phyloP scores from a whole-genome alignment of 495 filamentous ascomycete genomes.

The Bryoglossum gracile region DNA sequence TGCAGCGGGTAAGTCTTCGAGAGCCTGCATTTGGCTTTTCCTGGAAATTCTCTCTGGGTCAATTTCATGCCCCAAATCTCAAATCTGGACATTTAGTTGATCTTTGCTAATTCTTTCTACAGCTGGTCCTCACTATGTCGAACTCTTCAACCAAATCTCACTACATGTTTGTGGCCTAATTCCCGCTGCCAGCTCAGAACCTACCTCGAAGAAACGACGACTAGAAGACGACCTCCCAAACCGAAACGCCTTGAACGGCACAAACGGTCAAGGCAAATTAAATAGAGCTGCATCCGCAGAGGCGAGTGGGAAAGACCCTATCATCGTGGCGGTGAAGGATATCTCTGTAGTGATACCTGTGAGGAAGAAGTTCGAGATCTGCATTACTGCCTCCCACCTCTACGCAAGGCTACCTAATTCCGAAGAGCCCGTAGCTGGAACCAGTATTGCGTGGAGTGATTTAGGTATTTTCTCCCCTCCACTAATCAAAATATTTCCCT shows the following conservation, averaged over 20 bases:
- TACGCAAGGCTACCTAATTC: slow-evolving; percentile 59
- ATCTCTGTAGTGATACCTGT: slow-evolving; percentile 74
- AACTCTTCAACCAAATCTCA: slow-evolving; percentile 49
- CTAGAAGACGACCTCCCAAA: slow-evolving; percentile 36
- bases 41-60: not conserved
- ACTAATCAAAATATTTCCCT: slow-evolving; percentile 13
- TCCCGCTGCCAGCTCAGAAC: slow-evolving; percentile 32
- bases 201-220: slow-evolving; percentile 37
- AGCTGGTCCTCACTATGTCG: slow-evolving; percentile 26
- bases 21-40: not conserved
- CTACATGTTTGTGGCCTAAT: slow-evolving; percentile 37
- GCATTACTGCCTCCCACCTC: slow-evolving; percentile 59
- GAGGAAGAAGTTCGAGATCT: slow-evolving; percentile 84
- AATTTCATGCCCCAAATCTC: not conserved
- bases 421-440: slow-evolving; percentile 58
- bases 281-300: slow-evolving; percentile 1
- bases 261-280: slow-evolving; percentile 11
- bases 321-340: slow-evolving; percentile 58
- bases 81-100: slow-evolving; percentile 10
- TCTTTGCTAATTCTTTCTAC: not conserved
- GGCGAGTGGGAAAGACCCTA: slow-evolving; percentile 32
- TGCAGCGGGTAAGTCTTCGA: slow-evolving; percentile 17
- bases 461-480: slow-evolving; percentile 50
- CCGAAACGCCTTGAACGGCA: slow-evolving; percentile 16
- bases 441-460: slow-evolving; percentile 57